Conservation (phyloP, 2,329 filamentous ascomycete species). For the Chaetomium globosum region DNA sequence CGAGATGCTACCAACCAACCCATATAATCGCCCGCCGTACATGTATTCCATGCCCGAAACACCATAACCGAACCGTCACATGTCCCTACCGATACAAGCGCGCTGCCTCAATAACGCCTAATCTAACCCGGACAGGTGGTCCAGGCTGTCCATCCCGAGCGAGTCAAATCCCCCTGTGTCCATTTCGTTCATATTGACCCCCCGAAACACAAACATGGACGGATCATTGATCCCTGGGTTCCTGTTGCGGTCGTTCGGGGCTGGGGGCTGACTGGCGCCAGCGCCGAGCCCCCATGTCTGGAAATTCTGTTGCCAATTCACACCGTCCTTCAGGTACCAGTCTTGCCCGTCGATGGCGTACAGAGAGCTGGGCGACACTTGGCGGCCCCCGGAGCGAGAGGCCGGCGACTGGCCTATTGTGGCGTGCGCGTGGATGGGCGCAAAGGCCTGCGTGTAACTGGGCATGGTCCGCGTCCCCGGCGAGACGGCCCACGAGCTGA, state of each 20-base stretch:
- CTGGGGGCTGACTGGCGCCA: slow-evolving; percentile 18
- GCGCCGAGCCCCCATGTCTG: slow-evolving; percentile 53
- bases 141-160: slow-evolving; percentile 36
- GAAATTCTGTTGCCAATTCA: slow-evolving; percentile 62
- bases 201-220: slow-evolving; percentile 40
- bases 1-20: not conserved
- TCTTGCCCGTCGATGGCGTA: slow-evolving; percentile 56
- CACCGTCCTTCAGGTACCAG: slow-evolving; percentile 61
- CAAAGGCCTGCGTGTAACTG: slow-evolving; percentile 29
- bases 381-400: slow-evolving; percentile 36
- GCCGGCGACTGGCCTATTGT: slow-evolving; percentile 16
- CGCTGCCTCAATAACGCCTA: slow-evolving; percentile 21
- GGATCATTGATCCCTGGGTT: slow-evolving; percentile 28
- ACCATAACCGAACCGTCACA: not conserved
- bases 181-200: slow-evolving; percentile 31
- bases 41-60: not conserved
- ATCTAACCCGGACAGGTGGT: slow-evolving; percentile 39
- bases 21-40: not conserved
- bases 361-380: slow-evolving; percentile 39
- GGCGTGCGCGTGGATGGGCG: slow-evolving; percentile 26
- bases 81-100: not conserved
- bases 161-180: slow-evolving; percentile 37
- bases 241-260: not conserved
- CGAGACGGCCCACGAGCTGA: slow-evolving; percentile 33
- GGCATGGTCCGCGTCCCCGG: slow-evolving; percentile 30